These are phyloP conservation scores for Lachancea sp. DNA, from an alignment of 805 yeast genomes.

Conservation along the genomic window DNA sequence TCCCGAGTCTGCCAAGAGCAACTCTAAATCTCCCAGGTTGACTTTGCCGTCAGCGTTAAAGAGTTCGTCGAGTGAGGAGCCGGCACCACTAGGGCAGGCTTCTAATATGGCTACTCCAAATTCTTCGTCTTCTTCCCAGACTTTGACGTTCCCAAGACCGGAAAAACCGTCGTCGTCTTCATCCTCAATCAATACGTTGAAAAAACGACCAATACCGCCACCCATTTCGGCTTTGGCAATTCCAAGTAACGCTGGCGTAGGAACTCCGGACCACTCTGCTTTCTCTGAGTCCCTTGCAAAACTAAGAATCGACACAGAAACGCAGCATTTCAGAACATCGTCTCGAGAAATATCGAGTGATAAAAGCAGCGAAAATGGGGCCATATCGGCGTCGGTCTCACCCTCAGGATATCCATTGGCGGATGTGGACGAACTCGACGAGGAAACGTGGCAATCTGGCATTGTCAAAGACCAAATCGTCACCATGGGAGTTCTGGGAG, in stretches of 20 bases:
- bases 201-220: slow-evolving; percentile 30
- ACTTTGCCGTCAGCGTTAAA: slow-evolving; percentile 36
- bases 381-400: neutral
- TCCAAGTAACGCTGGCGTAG: slow-evolving; percentile 9
- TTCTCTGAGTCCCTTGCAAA: slow-evolving; percentile 8
- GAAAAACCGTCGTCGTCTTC: slow-evolving; percentile 20
- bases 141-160: slow-evolving; percentile 10
- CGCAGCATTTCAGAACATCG: neutral
- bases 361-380: neutral
- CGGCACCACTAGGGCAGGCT: slow-evolving; percentile 1
- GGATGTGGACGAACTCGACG: slow-evolving; percentile 54
- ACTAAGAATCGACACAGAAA: slow-evolving; percentile 2
- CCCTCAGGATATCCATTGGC: slow-evolving; percentile 12
- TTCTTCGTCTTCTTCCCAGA: slow-evolving; percentile 28
- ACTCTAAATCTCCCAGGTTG: slow-evolving; percentile 39
- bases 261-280: slow-evolving; percentile 3
- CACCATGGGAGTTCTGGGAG: slow-evolving; percentile 73
- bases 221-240: slow-evolving; percentile 13
- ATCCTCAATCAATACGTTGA: slow-evolving; percentile 10
- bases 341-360: neutral
- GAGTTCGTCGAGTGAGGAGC: slow-evolving; percentile 12
- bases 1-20: slow-evolving; percentile 37
- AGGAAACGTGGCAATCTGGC: slow-evolving; percentile 65
- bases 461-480: slow-evolving; percentile 49
- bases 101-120: slow-evolving; percentile 15